These are phyloP conservation scores for Plasmodium ovale DNA, from an alignment of 169 alveolate genomes.

Conservation along the genomic window DNA sequence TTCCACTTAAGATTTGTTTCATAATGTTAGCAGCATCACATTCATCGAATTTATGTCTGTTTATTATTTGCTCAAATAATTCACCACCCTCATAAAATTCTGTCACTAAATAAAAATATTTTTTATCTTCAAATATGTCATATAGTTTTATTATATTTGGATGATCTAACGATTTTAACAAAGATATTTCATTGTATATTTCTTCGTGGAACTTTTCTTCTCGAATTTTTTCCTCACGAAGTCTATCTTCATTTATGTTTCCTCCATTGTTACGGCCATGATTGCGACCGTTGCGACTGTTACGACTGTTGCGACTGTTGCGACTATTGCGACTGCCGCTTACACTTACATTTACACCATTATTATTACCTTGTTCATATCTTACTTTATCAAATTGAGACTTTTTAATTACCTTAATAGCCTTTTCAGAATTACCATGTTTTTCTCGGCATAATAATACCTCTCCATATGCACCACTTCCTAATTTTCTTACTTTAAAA, in stretches of 20 bases:
- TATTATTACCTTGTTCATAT: slow-evolving; percentile 11
- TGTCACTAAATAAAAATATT: slow-evolving; percentile 90
- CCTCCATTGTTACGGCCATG: too few relatives aligned
- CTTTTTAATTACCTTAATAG: slow-evolving; percentile 90
- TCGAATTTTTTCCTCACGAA: too few relatives aligned
- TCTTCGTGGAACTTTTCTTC: slow-evolving; percentile 68
- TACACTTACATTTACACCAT: slow-evolving; percentile 5
- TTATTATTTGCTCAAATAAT: slow-evolving; percentile 92
- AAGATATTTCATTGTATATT: slow-evolving; percentile 89
- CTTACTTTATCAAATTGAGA: slow-evolving; percentile 34
- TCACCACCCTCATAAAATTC: slow-evolving; percentile 95
- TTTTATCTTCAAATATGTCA: slow-evolving; percentile 93
- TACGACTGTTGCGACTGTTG: too few relatives aligned
- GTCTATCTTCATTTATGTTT: too few relatives aligned
- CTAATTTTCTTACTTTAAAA: slow-evolving; percentile 88
- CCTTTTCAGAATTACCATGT: slow-evolving; percentile 86
- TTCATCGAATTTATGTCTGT: slow-evolving; percentile 91
- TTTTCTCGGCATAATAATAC: slow-evolving; percentile 88
- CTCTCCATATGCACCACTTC: slow-evolving; percentile 95
- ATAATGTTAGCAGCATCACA: slow-evolving; percentile 92
- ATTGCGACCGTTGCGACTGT: too few relatives aligned
- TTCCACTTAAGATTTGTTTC: slow-evolving; percentile 92
- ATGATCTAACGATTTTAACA: slow-evolving; percentile 93
- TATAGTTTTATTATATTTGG: slow-evolving; percentile 95
- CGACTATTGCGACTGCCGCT: too few relatives aligned